Percentiles rank a stretch among this genome's conserved stretches.
Evolutionary conservation across 306 rosid genomes (phyloP).

Genomic region (Vachellia pachyceras): DNA sequence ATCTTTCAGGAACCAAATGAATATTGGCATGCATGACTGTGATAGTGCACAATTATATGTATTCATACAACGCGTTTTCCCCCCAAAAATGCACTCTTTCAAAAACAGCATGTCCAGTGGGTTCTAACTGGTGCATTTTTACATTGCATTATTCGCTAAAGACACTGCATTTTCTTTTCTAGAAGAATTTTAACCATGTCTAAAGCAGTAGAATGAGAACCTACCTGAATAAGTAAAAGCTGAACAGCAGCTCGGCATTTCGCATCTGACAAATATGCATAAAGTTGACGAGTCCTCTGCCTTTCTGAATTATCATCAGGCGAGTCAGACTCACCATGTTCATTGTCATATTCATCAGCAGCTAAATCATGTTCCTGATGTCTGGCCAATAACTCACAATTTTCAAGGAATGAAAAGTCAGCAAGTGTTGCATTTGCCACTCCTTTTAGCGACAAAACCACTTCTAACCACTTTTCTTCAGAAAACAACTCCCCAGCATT

Average conservation of each 20-base stretch:
- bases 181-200: not conserved
- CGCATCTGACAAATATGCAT: conserved; percentile 68
- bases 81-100: not conserved
- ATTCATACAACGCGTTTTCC: not conserved
- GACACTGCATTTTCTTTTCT: not conserved
- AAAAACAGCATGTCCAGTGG: not conserved
- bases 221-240: conserved; percentile 93
- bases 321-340: conserved; percentile 51
- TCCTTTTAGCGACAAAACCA: conserved; percentile 80
- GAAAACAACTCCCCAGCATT: conserved; percentile 91
- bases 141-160: not conserved
- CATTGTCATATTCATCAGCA: conserved; percentile 60
- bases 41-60: conserved; percentile 5
- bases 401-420: conserved; percentile 69
- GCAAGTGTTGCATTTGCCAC: conserved; percentile 92
- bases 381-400: conserved; percentile 46
- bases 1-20: conserved; percentile 24
- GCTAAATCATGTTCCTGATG: conserved; percentile 49
- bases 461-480: conserved; percentile 97
- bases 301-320: conserved; percentile 58
- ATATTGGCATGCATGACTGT: conserved; percentile 25
- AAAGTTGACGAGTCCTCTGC: conserved; percentile 51
- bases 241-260: conserved; percentile 98
- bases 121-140: not conserved
- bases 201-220: conserved; percentile 37